These are phyloP conservation scores for Dioscorea alata DNA, from an alignment of 106 monocot species.

Conservation along the genomic window DNA sequence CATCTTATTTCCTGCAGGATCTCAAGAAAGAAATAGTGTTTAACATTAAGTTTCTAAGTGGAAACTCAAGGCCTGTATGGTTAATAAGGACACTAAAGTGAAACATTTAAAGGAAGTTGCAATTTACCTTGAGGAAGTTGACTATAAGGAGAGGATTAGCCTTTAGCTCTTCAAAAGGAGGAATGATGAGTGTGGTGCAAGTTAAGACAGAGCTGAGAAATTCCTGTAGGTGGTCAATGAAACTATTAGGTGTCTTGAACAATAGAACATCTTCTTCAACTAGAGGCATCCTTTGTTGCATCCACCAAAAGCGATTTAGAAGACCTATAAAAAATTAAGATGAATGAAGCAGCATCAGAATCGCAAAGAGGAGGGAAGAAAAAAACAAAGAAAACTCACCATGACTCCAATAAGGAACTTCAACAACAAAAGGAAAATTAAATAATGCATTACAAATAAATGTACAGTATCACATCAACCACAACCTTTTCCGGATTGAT, in stretches of 20 bases:
- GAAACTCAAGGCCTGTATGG: too few species aligned
- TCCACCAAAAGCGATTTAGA: constrained; percentile 88
- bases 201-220: constrained; percentile 68
- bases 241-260: constrained; percentile 89
- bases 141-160: constrained; percentile 42
- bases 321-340: constrained; percentile 35
- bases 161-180: constrained; percentile 57
- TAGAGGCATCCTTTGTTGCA: constrained; percentile 62
- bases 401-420: too few species aligned
- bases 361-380: neutral
- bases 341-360: neutral
- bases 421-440: too few species aligned
- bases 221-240: constrained; percentile 92
- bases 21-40: too few species aligned
- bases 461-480: too few species aligned
- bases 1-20: too few species aligned
- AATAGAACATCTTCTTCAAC: constrained; percentile 47
- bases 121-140: constrained; percentile 60
- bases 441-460: too few species aligned
- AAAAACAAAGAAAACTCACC: too few species aligned
- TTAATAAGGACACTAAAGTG: too few species aligned
- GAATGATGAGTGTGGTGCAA: constrained; percentile 56
- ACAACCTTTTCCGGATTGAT: too few species aligned
- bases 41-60: too few species aligned
- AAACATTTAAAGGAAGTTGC: too few species aligned